Percentiles rank a stretch among this genome's conserved stretches.
Evolutionary conservation across 257 asterid genomes (phyloP).

Genomic region (Eucommia ulmoides): DNA sequence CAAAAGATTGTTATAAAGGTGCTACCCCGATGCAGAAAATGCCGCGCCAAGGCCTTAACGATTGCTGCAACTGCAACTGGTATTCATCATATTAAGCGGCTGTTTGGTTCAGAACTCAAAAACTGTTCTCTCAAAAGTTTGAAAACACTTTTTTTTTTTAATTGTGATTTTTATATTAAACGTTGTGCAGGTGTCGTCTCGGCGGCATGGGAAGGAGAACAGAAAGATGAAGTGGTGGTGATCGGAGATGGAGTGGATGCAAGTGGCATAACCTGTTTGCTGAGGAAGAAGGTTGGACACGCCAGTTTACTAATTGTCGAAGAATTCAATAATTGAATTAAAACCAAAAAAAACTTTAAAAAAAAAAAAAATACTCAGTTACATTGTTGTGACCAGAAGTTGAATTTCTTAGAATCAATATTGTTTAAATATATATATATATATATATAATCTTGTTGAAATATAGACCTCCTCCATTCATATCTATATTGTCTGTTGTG

Average conservation of each 20-base stretch:
- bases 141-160: neutral
- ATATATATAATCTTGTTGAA: too few species aligned
- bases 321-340: neutral
- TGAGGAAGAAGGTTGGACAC: constrained; percentile 39
- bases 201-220: constrained; percentile 26
- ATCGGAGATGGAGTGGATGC: constrained; percentile 38
- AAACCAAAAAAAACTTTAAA: too few species aligned
- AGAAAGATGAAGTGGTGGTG: constrained; percentile 26
- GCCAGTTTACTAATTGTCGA: constrained; percentile 30
- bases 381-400: too few species aligned
- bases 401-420: too few species aligned
- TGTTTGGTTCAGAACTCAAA: neutral
- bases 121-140: neutral
- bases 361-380: neutral
- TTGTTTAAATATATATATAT: too few species aligned
- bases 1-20: constrained; percentile 25
- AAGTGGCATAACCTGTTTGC: constrained; percentile 19
- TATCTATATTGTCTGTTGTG: too few species aligned
- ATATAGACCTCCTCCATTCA: too few species aligned
- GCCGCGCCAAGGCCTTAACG: constrained; percentile 35
- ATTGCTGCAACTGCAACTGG: constrained; percentile 40
- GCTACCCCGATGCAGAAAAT: constrained; percentile 24
- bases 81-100: neutral
- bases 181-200: constrained; percentile 25
- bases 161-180: neutral